Evolutionary conservation across 2,329 filamentous ascomycete species (phyloP), one percentile per base, ranked within the genome.

Genomic region (Beauveria caledonica): DNA sequence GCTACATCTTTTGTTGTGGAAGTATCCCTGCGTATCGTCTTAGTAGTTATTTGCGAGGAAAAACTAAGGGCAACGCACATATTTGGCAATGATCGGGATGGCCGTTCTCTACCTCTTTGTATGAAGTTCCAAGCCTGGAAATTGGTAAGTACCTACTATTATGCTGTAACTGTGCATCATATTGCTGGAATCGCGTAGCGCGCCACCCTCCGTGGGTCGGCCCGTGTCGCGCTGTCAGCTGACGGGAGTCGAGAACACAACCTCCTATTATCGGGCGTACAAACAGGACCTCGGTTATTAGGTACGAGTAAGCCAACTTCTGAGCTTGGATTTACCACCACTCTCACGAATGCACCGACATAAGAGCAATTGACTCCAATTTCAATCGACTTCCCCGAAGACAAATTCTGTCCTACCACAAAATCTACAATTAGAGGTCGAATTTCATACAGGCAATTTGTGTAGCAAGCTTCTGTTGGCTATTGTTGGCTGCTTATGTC

Each of bases 401-500:
- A 45, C n/a, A 45, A 17, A 42, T 42, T 42, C 21, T 27, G 23
- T n/a, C 27, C 15, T n/a, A 52, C 33, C 33, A 10, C 42, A 46
- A 21, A 29, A 3, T 21, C 42, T 15, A 1, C 17, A 5, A 44
- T 11, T 13, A 17, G n/a, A 46, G 8, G 27, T n/a, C 15, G 29
- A 46, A n/a, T 39, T 52, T 17, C 11, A 23, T 23, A 19, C 50
- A 39, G 19, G 5, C 50, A 48, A 25, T 13, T 44, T 2, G 21
- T 9, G 39, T 45, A 44, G 39, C 51, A 19, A 54, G 23, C 5
- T 29, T 46, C n/a, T 45, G 25, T 19, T 39, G 27, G 29, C 44
- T 13, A 13, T 13, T 11, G 11, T 36, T 36, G 33, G 33, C 11
- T 36, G 13, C 33, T 6, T 36, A 93, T 94, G 89, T 90, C 89